A percentile compares a stretch with the other conserved stretches of the same genome.
Evolutionary conservation across 1,139 yeast species (phyloP).

Genomic region (Blastobotrys aristatus): DNA sequence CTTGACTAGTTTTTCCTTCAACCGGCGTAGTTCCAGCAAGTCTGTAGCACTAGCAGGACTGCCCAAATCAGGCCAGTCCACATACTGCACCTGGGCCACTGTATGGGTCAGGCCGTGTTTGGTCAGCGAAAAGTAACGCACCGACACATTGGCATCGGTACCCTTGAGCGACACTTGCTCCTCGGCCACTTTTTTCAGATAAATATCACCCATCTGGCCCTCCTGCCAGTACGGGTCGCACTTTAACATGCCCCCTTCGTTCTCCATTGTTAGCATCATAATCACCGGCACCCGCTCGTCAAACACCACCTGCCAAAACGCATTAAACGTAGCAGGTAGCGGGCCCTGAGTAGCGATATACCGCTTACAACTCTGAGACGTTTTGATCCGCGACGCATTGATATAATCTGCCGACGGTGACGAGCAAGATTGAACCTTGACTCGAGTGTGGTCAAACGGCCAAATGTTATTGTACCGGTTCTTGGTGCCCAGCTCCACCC

Average conservation of each 20-base stretch:
- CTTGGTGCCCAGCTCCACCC: slow-evolving; percentile 65
- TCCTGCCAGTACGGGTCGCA: slow-evolving; percentile 54
- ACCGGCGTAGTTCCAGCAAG: slow-evolving; percentile 47
- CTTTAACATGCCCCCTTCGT: slow-evolving; percentile 49
- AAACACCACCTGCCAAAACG: slow-evolving; percentile 75
- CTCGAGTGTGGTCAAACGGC: slow-evolving; percentile 80
- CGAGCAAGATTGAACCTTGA: slow-evolving; percentile 39
- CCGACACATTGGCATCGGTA: slow-evolving; percentile 18
- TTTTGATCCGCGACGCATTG: slow-evolving; percentile 54
- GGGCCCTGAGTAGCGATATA: slow-evolving; percentile 91
- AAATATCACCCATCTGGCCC: slow-evolving; percentile 28
- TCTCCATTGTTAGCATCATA: slow-evolving; percentile 59
- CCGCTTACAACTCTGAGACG: slow-evolving; percentile 34
- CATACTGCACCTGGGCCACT: slow-evolving; percentile 64
- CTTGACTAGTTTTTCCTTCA: slow-evolving; percentile 37
- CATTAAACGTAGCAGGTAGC: slow-evolving; percentile 64
- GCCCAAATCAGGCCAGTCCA: slow-evolving; percentile 81
- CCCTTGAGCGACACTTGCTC: slow-evolving; percentile 14
- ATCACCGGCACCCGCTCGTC: slow-evolving; percentile 58
- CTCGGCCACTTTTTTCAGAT: slow-evolving; percentile 20
- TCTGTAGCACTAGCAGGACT: slow-evolving; percentile 52
- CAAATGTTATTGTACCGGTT: slow-evolving; percentile 77
- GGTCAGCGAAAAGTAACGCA: slow-evolving; percentile 23
- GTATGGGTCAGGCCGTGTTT: slow-evolving; percentile 16
- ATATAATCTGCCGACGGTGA: slow-evolving; percentile 43